Conservation (phyloP, 2,329 filamentous ascomycete genomes). For the Diatrype stigma region DNA sequence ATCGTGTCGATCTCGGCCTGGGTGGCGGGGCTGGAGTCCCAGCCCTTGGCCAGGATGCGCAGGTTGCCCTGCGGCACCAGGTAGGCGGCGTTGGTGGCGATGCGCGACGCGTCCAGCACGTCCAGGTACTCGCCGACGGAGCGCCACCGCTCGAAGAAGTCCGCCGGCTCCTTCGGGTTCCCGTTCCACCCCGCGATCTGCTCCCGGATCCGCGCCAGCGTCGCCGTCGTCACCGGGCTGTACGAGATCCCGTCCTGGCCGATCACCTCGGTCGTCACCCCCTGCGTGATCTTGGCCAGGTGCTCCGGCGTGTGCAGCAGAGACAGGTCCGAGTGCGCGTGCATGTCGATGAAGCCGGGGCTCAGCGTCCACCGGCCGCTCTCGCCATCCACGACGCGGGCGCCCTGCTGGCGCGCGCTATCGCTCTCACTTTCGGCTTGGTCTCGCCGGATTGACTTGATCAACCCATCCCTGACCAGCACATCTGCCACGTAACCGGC, state of each 20-base stretch:
- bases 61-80: background rate
- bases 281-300: background rate
- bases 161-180: background rate
- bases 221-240: background rate
- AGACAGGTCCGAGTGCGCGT: background rate
- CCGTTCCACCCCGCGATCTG: constrained; percentile 1
- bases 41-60: background rate
- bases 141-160: background rate
- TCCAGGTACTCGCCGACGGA: background rate
- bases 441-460: background rate
- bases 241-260: background rate
- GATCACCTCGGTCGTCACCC: background rate
- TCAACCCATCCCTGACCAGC: background rate
- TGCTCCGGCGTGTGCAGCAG: background rate
- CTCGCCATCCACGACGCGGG: background rate
- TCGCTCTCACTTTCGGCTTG: background rate
- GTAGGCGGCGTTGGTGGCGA: background rate
- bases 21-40: background rate
- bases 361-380: background rate
- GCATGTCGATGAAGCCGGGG: background rate
- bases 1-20: background rate
- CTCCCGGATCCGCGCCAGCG: background rate
- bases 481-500: background rate
- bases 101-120: background rate
- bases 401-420: background rate